These are phyloP conservation scores for Endocarpon pusillum DNA, from an alignment of 495 filamentous ascomycete genomes.

Conservation along the genomic window DNA sequence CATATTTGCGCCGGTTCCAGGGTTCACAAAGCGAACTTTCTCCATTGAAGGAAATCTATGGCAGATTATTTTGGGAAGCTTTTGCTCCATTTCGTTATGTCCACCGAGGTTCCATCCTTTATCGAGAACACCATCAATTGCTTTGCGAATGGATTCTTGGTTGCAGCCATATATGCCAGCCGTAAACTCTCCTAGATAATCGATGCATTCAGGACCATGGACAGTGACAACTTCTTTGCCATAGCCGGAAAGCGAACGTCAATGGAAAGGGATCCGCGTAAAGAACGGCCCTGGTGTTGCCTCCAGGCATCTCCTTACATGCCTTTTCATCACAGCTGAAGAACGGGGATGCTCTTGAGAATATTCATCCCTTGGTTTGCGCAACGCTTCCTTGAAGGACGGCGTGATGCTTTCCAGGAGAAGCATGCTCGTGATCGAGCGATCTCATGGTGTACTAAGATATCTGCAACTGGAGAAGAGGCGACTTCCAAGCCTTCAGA, in stretches of 20 bases:
- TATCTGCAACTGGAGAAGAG: no score
- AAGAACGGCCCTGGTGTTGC: conserved; percentile 42
- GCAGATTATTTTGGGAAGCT: conserved; percentile 14
- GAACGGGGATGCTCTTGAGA: conserved; percentile 19
- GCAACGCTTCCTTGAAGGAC: no score
- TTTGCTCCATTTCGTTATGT: conserved; percentile 13
- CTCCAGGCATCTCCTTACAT: conserved; percentile 31
- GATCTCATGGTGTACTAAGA: no score
- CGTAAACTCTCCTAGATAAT: conserved; percentile 27
- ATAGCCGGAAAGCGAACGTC: conserved; percentile 22
- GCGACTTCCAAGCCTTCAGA: no score
- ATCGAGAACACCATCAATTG: conserved; percentile 12
- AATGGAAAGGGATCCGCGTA: conserved; percentile 41
- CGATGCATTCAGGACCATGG: conserved; percentile 27
- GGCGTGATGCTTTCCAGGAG: no score
- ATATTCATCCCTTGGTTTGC: conserved; percentile 9
- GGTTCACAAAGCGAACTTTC: conserved; percentile 21
- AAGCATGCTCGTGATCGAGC: no score
- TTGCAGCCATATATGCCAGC: conserved; percentile 32
- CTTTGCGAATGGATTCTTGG: conserved; percentile 18
- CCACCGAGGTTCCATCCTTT: conserved; percentile 18
- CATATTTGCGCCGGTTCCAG: conserved; percentile 23
- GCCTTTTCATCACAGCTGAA: conserved; percentile 20
- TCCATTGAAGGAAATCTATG: conserved; percentile 17
- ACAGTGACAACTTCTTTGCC: conserved; percentile 18